A percentile compares a stretch with the other conserved stretches of the same genome.
These are phyloP conservation scores for Arachis monticola DNA, from an alignment of 331 rosid genomes.

Conservation along the genomic window DNA sequence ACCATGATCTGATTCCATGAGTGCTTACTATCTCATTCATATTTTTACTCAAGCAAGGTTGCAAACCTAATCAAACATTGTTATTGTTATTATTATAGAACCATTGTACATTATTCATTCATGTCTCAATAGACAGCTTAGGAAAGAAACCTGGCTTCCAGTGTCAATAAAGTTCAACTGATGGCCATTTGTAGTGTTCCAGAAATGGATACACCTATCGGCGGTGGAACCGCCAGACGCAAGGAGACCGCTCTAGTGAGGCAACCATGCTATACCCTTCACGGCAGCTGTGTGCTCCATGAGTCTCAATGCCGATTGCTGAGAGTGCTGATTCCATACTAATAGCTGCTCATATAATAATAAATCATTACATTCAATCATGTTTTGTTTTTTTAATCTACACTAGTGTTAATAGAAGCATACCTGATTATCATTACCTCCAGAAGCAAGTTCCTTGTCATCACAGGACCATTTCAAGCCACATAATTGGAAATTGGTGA, in stretches of 20 bases:
- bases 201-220: conserved; percentile 95
- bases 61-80: conserved; percentile 59
- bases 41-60: conserved; percentile 93
- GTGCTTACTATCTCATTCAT: conserved; percentile 94
- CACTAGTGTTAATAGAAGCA: neutral
- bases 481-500: no score
- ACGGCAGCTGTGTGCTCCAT: conserved; percentile 98
- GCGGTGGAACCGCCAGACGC: conserved; percentile 99
- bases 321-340: conserved; percentile 97
- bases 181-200: conserved; percentile 97
- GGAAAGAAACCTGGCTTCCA: conserved; percentile 83
- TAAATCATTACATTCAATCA: conserved; percentile 28
- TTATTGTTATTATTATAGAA: no score
- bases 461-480: conserved; percentile 97
- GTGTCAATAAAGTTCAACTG: conserved; percentile 87
- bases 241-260: conserved; percentile 87
- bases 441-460: conserved; percentile 98
- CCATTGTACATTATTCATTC: conserved; percentile 32
- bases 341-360: conserved; percentile 63
- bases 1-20: conserved; percentile 97
- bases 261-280: conserved; percentile 98
- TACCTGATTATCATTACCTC: conserved; percentile 99
- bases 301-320: conserved; percentile 80
- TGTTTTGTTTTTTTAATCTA: neutral
- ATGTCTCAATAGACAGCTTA: neutral